Evolutionary conservation across 306 rosid genomes (phyloP), one percentile per base, ranked within the genome.

Genomic region (Arachis stenosperma): DNA sequence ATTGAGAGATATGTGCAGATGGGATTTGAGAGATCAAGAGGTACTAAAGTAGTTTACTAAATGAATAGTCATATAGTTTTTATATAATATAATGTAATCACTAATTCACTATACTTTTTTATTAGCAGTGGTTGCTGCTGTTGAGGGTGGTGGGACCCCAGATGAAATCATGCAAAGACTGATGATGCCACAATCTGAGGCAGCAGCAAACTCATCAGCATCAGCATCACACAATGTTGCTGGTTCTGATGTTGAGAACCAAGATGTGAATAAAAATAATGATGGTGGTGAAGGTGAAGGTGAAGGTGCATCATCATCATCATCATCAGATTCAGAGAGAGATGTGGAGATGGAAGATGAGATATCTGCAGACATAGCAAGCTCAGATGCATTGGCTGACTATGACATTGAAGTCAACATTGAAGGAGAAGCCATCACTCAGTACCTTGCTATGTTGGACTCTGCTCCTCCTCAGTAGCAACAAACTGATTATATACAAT

Each of bases 11-110:
- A 84, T 15, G 86, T 84, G 29, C 27, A 43, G 42, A 88, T 88
- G 96, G 96, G 96, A 12, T 90, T 84, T 54, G 83, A 84, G 68
- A 86, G 88, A 83, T 83, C 94, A 62, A 82, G 67, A 88, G 98
- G 98, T 94, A 81, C 65, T 14, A 3, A 30, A 59, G 60, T 22
- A 22, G 27, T 73, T 68, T 51, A 44, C 68, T 52, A 33, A 33
- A 33, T 33, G 37, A 33, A 2, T 33, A 33, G 37, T 33, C 37
- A 33, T 33, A 33, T 33, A 33, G 37, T 33, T 33, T 33, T 33
- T 4, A 33, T 2, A 33, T 33, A 33, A 3, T 4, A 33, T 2
- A 33, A 33, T 33, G 27, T 22, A 33, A 33, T 33, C 37, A 33
- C 37, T 2, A 33, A 33, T 33, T 33, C 4, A 33, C 37, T 33